Base-by-base conservation (phyloP, 305 asterid species). In the Stenogyne calaminthoides region DNA sequence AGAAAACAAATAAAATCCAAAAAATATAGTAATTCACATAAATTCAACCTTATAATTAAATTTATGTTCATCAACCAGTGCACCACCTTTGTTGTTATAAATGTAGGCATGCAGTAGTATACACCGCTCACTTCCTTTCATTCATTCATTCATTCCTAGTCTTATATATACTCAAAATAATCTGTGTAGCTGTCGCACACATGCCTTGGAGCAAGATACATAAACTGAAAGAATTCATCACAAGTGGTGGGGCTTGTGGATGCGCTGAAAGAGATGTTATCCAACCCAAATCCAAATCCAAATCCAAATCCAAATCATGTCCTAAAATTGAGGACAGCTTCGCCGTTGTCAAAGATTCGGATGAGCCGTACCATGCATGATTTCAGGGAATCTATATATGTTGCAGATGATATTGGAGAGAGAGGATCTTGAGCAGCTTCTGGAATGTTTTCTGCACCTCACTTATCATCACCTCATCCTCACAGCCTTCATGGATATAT, bases 321-420 rank as follows among this genome's bases (percentile, higher is more conserved):
- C 25, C 56, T 0, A 88, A 82, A 69, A 79, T 89, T 68, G 69
- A 67, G 3, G 86, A 84, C 67, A 85, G 89, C 75, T 34, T 83
- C 39, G 98, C 97, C 18, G 78, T 92, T 6, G 84, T 86, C 6
- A 90, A 87, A 63, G 87, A 90, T 25, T 88, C 98, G 34, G 80
- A 84, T 11, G 86, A 92, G 71, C 97, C 97, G 18, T 87, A 84
- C 59, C 61, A 42, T 1, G 98, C 61, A 42, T 1, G 98, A 92
- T 82, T 92, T 92, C 73, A 85, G 90, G 10, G 79, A 79, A 42
- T 92, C 98, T 3, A 88, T 92, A 91, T 3, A 88, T 92, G 92
- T 77, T 87, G 18, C 94, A 84, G 15, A 90, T 92, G 98, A 90
- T 92, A 12, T 9, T 78, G 22, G 92, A 87, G 87, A 87, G 78